These are phyloP conservation scores for Zygnema circumcarinatum DNA, from an alignment of 139 green algal genomes.

Conservation along the genomic window DNA sequence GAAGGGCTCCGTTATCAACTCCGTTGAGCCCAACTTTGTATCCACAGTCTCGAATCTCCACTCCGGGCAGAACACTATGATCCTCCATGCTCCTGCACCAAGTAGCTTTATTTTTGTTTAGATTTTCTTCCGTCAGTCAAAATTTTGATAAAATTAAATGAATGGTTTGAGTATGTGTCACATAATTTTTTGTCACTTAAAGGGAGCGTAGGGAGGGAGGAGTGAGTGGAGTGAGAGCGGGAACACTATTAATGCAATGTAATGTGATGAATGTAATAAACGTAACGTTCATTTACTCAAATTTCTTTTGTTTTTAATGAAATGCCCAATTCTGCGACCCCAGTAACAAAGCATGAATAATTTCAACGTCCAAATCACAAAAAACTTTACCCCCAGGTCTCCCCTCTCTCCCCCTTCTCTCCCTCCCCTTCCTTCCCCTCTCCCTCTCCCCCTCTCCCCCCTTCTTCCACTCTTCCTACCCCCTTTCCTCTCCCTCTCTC, in stretches of 20 bases:
- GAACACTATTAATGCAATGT: no score
- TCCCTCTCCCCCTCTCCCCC: not conserved
- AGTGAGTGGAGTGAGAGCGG: no score
- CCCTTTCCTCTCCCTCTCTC: not conserved
- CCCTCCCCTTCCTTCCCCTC: not conserved
- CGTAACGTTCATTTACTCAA: no score
- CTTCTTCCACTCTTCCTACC: not conserved
- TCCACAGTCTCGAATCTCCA: conserved; percentile 91
- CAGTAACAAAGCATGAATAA: no score
- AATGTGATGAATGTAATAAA: no score
- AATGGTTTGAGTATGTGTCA: not conserved
- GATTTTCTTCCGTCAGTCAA: not conserved
- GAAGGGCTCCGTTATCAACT: conserved; percentile 89
- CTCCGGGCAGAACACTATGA: conserved; percentile 68
- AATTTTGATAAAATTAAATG: conserved; percentile 7
- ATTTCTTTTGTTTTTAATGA: no score
- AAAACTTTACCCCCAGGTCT: not conserved
- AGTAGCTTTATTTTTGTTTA: not conserved
- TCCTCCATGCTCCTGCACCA: conserved; percentile 50
- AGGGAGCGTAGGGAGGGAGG: no score
- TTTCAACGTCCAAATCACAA: not conserved
- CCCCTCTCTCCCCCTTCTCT: not conserved
- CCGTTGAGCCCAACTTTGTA: conserved; percentile 95
- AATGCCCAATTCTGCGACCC: no score
- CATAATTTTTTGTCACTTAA: not conserved